Percentiles rank a stretch among this genome's conserved stretches.
These are phyloP conservation scores for Xylariaceae sp. DNA, from an alignment of 2,329 filamentous ascomycete genomes.

Conservation along the genomic window DNA sequence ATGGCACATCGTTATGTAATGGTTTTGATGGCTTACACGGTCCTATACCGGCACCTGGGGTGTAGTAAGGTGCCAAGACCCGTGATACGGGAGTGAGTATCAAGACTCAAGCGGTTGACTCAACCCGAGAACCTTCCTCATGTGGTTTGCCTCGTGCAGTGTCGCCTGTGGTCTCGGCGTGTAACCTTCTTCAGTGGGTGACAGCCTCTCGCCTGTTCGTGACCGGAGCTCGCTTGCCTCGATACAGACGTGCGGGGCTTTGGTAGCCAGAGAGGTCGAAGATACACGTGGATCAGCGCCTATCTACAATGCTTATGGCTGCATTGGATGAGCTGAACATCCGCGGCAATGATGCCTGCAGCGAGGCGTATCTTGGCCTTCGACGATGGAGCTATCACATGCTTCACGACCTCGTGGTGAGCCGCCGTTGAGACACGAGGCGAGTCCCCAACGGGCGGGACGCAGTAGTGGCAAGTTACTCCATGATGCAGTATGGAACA, in stretches of 20 bases:
- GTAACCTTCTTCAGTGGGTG: slow-evolving; percentile 1
- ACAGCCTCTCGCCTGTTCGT: not conserved
- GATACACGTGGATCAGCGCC: not conserved
- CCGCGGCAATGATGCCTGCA: not conserved
- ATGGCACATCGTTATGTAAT: not conserved
- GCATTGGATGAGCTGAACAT: not conserved
- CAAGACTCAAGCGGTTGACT: not conserved
- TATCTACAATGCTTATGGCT: not conserved
- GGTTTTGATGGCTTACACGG: not conserved
- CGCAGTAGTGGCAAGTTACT: not conserved
- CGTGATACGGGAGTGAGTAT: not conserved
- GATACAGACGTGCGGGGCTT: not conserved
- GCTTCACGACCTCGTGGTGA: not conserved
- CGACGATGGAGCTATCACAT: not conserved
- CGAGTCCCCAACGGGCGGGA: slow-evolving; percentile 1
- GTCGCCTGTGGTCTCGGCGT: not conserved
- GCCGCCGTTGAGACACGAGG: not conserved
- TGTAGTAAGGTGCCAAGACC: not conserved
- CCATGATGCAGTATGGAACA: not conserved
- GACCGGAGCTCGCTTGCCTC: no score
- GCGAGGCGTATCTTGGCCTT: not conserved
- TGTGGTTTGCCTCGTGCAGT: not conserved
- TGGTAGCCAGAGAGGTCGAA: not conserved
- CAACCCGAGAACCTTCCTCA: slow-evolving; percentile 1
- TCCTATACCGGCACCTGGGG: not conserved